These are phyloP conservation scores for Soucietia sequanensis DNA, from an alignment of 805 yeast genomes.

Conservation along the genomic window DNA sequence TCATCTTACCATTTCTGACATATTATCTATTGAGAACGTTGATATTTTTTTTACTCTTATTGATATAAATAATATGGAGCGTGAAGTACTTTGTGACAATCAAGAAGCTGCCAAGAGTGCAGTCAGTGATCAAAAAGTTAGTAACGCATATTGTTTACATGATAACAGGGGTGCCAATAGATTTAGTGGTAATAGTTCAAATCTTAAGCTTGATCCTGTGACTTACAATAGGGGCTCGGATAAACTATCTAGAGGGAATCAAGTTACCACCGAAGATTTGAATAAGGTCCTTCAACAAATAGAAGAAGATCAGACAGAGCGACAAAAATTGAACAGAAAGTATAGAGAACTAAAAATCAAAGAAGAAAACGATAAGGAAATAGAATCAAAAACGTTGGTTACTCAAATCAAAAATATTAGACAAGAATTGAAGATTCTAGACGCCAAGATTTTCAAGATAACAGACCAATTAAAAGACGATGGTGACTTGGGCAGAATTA, in stretches of 20 bases:
- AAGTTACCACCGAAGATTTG: slow-evolving; percentile 10
- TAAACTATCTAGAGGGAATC: slow-evolving; percentile 25
- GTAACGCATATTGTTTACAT: slow-evolving; percentile 40
- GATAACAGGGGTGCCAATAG: slow-evolving; percentile 36
- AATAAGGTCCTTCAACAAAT: slow-evolving; percentile 15
- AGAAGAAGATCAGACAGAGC: slow-evolving; percentile 11
- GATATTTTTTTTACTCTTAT: slow-evolving; percentile 60
- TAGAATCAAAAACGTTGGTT: not conserved
- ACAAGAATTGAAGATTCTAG: slow-evolving; percentile 11
- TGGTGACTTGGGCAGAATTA: slow-evolving; percentile 41
- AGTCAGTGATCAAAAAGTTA: slow-evolving; percentile 38
- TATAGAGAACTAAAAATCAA: slow-evolving; percentile 12
- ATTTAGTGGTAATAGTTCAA: slow-evolving; percentile 37
- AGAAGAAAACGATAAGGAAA: slow-evolving; percentile 9
- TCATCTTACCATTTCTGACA: slow-evolving; percentile 54
- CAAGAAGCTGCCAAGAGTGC: slow-evolving; percentile 49
- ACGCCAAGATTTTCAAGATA: slow-evolving; percentile 27
- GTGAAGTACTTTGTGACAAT: slow-evolving; percentile 50
- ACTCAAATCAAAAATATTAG: not conserved
- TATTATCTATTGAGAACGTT: slow-evolving; percentile 53
- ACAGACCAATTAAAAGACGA: slow-evolving; percentile 43
- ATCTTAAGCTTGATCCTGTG: slow-evolving; percentile 54
- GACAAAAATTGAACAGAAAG: slow-evolving; percentile 13
- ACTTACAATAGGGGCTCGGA: slow-evolving; percentile 33
- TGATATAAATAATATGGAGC: slow-evolving; percentile 62